Conservation (phyloP, 2,329 filamentous ascomycete species). For the Paracorniculantispora psalliotae region DNA sequence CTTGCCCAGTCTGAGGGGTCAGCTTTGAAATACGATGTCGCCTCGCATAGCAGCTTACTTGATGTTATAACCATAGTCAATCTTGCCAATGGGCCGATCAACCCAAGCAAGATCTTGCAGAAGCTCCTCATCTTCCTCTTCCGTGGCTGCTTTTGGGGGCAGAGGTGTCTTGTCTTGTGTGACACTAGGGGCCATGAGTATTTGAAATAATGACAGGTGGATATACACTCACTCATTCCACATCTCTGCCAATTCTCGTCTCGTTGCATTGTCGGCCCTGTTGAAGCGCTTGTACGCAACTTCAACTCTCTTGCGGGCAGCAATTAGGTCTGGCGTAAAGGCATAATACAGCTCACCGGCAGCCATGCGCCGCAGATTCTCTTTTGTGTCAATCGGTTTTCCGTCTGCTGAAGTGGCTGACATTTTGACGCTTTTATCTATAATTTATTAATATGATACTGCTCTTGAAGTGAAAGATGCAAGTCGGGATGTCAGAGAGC, state of each 20-base stretch:
- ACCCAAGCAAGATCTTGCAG: conserved; percentile 63
- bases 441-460: neutral
- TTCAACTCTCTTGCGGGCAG: conserved; percentile 55
- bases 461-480: no score
- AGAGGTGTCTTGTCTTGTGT: conserved; percentile 57
- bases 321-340: conserved; percentile 63
- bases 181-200: conserved; percentile 43
- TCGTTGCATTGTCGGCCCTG: conserved; percentile 49
- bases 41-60: conserved; percentile 32
- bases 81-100: conserved; percentile 55
- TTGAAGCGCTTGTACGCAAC: conserved; percentile 60
- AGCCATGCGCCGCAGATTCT: conserved; percentile 52
- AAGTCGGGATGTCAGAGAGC: neutral
- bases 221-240: conserved; percentile 59
- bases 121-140: conserved; percentile 58
- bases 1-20: conserved; percentile 48
- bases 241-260: conserved; percentile 58
- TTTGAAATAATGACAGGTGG: neutral
- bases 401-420: conserved; percentile 9
- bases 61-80: conserved; percentile 74
- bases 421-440: neutral
- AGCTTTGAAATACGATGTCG: neutral
- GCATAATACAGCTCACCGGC: conserved; percentile 66
- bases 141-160: conserved; percentile 50
- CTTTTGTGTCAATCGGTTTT: conserved; percentile 20